Base-by-base conservation (phyloP, 2,329 filamentous ascomycete genomes). In the Xylariomycetidae sp. region DNA sequence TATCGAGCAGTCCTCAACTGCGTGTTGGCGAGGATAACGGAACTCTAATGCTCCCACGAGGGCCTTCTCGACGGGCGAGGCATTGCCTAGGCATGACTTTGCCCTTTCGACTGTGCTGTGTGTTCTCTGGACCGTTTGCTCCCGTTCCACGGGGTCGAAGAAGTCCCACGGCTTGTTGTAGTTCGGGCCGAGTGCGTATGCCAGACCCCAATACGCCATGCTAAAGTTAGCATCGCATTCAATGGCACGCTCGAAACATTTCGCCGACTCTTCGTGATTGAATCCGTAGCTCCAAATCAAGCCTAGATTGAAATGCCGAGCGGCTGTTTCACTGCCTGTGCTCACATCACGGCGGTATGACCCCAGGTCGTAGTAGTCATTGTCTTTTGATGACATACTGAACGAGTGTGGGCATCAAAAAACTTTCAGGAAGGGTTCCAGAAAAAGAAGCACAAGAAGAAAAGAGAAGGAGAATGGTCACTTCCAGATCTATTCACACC, bases 111-210 rank as follows among this genome's bases (percentile, higher is more conserved):
- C 62, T 1, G 72, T 70, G 11, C 53, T 36, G 34, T 69, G 63
- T 4, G 73, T 73, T 18, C 63, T 61, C 25, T 60, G 51, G 6
- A 82, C 61, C 1, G 68, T 72, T 0, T 50, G 56, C 9, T 64
- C 56, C 4, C 82, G 62, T 43, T 88, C 84, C 0, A 66, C 58
- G 1, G 68, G 58, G 34, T 83, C 81, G 44, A 88, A 87, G 16
- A 77, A 68, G 17, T 77, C 72, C 85, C 85, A 88, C 0, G 84
- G 79, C 50, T 88, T 87, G 62, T 89, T 76, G 56, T 80, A 80
- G 50, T 90, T 88, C 4, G 85, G 85, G 0, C 85, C 85, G 0
- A 85, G 61, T 2, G 80, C 67, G 52, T 84, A 88, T 0, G 85
- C 79, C 4, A 84, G 59, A 0, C 82, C 82, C 81, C 82, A 86